Base-by-base conservation (phyloP, 1,284 basidiomycete genomes). In the Macrocystidia cucumis region DNA sequence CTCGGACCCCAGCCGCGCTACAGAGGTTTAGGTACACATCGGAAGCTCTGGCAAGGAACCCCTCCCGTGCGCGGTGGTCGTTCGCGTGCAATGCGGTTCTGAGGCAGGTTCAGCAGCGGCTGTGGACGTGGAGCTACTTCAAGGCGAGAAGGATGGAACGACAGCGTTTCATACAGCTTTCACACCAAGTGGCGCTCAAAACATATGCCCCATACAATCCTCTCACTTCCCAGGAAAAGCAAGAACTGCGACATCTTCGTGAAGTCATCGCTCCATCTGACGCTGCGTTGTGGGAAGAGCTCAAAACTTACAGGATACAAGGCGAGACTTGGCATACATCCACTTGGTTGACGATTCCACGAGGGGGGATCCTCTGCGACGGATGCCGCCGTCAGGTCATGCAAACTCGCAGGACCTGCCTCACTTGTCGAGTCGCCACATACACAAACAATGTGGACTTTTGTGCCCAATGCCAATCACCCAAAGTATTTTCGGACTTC, bases 391-490 rank as follows among this genome's bases (percentile, higher is more conserved):
- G 51, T 19, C 42, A 54, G 22, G 55, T 61, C 7, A 53, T 52
- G 4, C 56, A 55, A 40, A 48, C 46, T 34, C 44, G 57, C 25
- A 46, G 55, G 17, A 32, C 59, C 2, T 60, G 59, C 37, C 39
- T 59, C 7, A 44, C 52, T 9, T 60, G 57, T 35, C 54, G 57
- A 39, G 45, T 52, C 4, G 53, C 55, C 9, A 52, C 58, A 30
- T 45, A 55, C 8, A 54, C 52, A 1, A 55, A 59, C 34, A 56
- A 56, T 31, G 54, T 61, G 19, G 56, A 61, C 25, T 39, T 61
- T 3, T 61, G 59, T 33, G 44, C 45, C n/a, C 41, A 43, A 2
- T 59, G 57, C 38, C 41, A 51, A 9, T 50, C 56, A n/a, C n/a
- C n/a, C 24, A 51, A 47, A 31, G 39, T 52, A 2, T 51, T 51